phyloP scores from a whole-genome alignment of 352 stramenopile species.

The Phytopythium cucurbitacearum region DNA sequence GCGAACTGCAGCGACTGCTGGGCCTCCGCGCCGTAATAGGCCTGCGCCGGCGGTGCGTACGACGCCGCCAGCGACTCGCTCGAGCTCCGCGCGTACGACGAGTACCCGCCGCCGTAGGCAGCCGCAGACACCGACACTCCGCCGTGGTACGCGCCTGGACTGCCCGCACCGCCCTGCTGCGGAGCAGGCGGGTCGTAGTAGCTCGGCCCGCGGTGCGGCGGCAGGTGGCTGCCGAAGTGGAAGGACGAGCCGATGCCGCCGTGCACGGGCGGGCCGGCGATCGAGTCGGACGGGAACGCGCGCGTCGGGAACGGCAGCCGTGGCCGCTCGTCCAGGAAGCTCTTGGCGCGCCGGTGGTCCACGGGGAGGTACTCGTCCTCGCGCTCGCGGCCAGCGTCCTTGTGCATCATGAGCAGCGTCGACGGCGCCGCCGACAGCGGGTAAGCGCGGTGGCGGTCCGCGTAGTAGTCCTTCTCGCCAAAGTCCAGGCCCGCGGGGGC shows the following conservation, averaged over 20 bases:
- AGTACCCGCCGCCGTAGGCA: conserved; percentile 19
- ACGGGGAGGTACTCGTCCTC: conserved; percentile 11
- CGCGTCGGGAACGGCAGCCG: conserved; percentile 54
- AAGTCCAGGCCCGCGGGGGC: conserved; percentile 7
- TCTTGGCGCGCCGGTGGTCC: conserved; percentile 13
- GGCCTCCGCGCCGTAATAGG: conserved; percentile 11
- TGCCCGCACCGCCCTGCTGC: no score
- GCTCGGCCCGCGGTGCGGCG: conserved; percentile 17
- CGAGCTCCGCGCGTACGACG: conserved; percentile 35
- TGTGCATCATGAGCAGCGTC: conserved; percentile 20
- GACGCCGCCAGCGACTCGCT: conserved; percentile 26
- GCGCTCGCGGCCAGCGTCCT: conserved; percentile 22
- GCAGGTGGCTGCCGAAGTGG: conserved; percentile 19
- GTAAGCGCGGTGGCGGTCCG: conserved; percentile 28
- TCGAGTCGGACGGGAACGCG: conserved; percentile 50
- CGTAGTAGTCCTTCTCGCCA: conserved; percentile 25
- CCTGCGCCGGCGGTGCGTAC: conserved; percentile 19
- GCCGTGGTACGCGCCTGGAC: no score
- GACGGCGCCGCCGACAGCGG: conserved; percentile 5
- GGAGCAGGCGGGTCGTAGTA: conserved; percentile 26
- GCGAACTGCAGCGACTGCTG: conserved; percentile 20
- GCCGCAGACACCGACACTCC: conserved; percentile 15
- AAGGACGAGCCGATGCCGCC: conserved; percentile 38
- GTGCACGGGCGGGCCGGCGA: conserved; percentile 15
- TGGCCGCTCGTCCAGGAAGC: conserved; percentile 34